These are phyloP conservation scores for Pluteus cervinus DNA, from an alignment of 768 basidiomycete species.

Conservation along the genomic window DNA sequence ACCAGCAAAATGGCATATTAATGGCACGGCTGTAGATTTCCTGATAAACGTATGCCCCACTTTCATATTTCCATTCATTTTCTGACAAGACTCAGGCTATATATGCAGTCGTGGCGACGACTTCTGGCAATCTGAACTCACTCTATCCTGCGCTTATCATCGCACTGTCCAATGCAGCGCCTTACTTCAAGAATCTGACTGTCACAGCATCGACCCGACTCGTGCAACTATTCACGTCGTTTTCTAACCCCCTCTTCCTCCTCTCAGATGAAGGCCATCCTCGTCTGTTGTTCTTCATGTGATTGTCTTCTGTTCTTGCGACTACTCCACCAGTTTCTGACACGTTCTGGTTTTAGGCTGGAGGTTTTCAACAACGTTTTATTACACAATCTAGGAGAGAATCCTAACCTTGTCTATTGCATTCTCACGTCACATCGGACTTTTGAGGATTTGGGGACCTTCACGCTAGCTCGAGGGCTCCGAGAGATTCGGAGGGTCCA, in stretches of 20 bases:
- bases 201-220: conserved; percentile 79
- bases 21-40: conserved; percentile 79
- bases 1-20: conserved; percentile 70
- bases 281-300: conserved; percentile 88
- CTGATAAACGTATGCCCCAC: conserved; percentile 65
- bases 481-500: conserved; percentile 77
- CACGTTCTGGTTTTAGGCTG: conserved; percentile 41
- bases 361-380: conserved; percentile 90
- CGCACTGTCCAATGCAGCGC: conserved; percentile 81
- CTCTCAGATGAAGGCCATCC: conserved; percentile 95
- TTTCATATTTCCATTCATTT: neutral
- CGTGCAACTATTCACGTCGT: conserved; percentile 85
- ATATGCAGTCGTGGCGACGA: conserved; percentile 85
- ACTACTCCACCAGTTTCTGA: neutral
- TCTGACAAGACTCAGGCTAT: conserved; percentile 51
- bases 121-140: conserved; percentile 73
- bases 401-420: conserved; percentile 84
- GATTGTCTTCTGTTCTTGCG: conserved; percentile 14
- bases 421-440: conserved; percentile 77
- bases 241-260: conserved; percentile 84
- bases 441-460: conserved; percentile 89
- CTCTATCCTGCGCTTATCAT: conserved; percentile 93
- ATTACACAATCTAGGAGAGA: conserved; percentile 70
- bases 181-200: conserved; percentile 77
- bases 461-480: conserved; percentile 82